Evolutionary conservation across 495 filamentous ascomycete genomes (phyloP).

Genomic region (Penicillium roqueforti): DNA sequence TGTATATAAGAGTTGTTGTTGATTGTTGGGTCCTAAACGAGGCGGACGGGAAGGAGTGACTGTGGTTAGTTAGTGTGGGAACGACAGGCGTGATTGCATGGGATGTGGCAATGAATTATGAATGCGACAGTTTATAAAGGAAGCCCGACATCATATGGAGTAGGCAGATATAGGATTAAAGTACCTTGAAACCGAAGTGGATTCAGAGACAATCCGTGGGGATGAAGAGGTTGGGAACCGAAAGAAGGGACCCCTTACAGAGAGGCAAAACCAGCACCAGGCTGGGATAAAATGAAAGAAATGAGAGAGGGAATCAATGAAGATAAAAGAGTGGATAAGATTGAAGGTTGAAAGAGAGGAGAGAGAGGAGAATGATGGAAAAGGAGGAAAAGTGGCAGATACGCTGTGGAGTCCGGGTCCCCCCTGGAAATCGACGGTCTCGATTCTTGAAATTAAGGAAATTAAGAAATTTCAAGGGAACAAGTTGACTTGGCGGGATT

Average conservation of each 20-base stretch:
- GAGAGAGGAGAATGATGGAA: slow-evolving; percentile 20
- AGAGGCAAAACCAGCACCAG: slow-evolving; percentile 31
- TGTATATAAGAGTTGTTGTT: slow-evolving; percentile 4
- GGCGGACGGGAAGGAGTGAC: slow-evolving; percentile 7
- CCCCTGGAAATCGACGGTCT: slow-evolving; percentile 7
- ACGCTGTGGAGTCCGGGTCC: slow-evolving; percentile 1
- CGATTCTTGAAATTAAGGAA: slow-evolving; percentile 3
- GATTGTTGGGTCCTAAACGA: background rate
- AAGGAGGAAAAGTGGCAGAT: slow-evolving; percentile 10
- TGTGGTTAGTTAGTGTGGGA: background rate
- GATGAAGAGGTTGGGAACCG: slow-evolving; percentile 10
- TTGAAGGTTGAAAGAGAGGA: slow-evolving; percentile 19
- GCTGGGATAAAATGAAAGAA: slow-evolving; percentile 23
- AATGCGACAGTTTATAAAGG: background rate
- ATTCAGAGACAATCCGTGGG: slow-evolving; percentile 13
- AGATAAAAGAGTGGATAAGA: slow-evolving; percentile 8
- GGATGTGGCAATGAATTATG: background rate
- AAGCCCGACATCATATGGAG: background rate
- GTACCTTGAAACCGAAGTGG: slow-evolving; percentile 10
- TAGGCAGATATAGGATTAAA: background rate
- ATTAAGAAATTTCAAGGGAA: background rate
- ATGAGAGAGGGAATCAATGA: background rate
- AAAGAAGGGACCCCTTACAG: slow-evolving; percentile 25
- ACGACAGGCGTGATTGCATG: background rate
- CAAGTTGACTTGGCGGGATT: too few species aligned